These are phyloP conservation scores for Oxyria digyna DNA, from an alignment of 148 eudicot species.

Conservation along the genomic window DNA sequence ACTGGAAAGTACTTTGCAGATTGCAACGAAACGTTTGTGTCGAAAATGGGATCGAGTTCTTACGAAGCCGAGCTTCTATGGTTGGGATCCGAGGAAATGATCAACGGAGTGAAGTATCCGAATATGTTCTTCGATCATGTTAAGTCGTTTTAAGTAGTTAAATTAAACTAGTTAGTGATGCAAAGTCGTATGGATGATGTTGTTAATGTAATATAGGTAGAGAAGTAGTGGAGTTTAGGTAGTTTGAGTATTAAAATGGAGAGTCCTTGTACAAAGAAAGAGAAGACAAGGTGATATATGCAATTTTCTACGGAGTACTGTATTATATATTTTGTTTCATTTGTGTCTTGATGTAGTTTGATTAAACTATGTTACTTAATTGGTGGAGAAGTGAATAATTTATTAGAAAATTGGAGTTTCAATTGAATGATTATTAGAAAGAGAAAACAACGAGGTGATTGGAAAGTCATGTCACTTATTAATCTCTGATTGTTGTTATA, in stretches of 20 bases:
- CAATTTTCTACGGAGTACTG: background rate
- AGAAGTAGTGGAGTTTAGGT: slow-evolving; percentile 4
- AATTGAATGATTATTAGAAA: background rate
- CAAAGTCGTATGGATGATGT: background rate
- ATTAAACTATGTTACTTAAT: background rate
- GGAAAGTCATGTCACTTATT: background rate
- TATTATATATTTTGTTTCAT: background rate
- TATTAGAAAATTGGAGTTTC: background rate
- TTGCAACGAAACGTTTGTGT: slow-evolving; percentile 58
- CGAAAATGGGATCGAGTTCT: slow-evolving; percentile 47
- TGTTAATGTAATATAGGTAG: background rate
- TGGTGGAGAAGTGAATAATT: background rate
- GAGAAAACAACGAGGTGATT: background rate
- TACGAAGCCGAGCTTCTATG: slow-evolving; percentile 50
- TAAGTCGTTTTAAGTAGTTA: background rate
- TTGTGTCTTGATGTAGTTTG: background rate
- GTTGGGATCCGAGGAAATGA: slow-evolving; percentile 56
- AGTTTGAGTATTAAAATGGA: background rate
- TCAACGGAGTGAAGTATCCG: background rate
- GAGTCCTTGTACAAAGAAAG: background rate
- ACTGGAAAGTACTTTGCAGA: slow-evolving; percentile 71
- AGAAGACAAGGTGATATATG: background rate
- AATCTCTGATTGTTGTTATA: background rate
- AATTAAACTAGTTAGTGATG: background rate
- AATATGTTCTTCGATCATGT: background rate